Percentiles rank a stretch among this genome's conserved stretches.
Evolutionary conservation across 257 asterid genomes (phyloP).

Genomic region (Nicotiana knightiana): DNA sequence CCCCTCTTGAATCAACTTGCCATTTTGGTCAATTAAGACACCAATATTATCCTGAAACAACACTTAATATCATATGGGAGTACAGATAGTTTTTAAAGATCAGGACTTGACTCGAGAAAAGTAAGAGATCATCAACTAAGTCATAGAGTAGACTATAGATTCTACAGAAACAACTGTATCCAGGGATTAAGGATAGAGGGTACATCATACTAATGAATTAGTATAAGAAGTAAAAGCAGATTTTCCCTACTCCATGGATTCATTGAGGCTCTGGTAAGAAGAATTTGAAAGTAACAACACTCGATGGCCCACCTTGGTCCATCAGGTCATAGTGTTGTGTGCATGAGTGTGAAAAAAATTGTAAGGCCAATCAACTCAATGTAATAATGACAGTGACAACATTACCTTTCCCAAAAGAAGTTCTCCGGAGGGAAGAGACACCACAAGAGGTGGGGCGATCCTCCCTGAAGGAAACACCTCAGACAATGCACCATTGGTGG

Average conservation of each 20-base stretch:
- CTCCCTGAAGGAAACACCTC: slow-evolving; percentile 96
- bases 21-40: slow-evolving; percentile 94
- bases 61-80: not conserved
- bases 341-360: not conserved
- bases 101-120: not conserved
- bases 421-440: slow-evolving; percentile 83
- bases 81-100: not conserved
- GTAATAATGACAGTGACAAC: not conserved
- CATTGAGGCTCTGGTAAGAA: not conserved
- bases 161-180: not conserved
- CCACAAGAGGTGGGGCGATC: slow-evolving; percentile 89
- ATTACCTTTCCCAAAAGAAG: slow-evolving; percentile 92
- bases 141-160: not conserved
- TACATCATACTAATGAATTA: not conserved
- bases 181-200: not conserved
- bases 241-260: not conserved
- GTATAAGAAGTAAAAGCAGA: not conserved
- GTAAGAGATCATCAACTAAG: not conserved
- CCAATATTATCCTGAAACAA: slow-evolving; percentile 88
- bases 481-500: slow-evolving; percentile 73
- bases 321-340: not conserved
- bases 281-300: not conserved
- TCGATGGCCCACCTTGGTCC: not conserved
- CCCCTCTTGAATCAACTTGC: slow-evolving; percentile 96
- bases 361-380: not conserved